A percentile compares a stretch with the other conserved stretches of the same genome.
Evolutionary conservation across 2,329 filamentous ascomycete species (phyloP).

Genomic region (Cladosporium sp.): DNA sequence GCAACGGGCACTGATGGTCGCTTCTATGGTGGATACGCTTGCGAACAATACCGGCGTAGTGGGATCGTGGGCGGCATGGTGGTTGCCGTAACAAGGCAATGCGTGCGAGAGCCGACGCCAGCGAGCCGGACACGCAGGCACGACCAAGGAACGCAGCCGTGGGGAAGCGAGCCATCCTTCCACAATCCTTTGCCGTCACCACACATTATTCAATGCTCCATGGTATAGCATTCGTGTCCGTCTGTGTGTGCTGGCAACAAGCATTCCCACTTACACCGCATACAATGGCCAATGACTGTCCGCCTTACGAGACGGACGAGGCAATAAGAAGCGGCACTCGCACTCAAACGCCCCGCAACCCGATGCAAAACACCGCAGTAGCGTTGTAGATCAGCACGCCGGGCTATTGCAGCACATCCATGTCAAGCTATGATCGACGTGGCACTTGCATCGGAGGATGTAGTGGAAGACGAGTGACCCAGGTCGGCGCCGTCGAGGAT

Average conservation of each 20-base stretch:
- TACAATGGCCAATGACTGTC: neutral
- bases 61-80: neutral
- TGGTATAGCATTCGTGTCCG: neutral
- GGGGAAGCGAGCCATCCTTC: neutral
- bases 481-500: too few species aligned
- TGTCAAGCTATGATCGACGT: neutral
- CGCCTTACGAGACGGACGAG: neutral
- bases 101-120: neutral
- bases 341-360: conserved; percentile 1
- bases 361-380: conserved; percentile 7
- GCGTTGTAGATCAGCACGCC: neutral
- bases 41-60: neutral
- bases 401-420: neutral
- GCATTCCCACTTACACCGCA: neutral
- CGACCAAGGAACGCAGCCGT: neutral
- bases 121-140: conserved; percentile 2
- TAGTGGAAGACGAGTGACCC: neutral
- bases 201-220: neutral
- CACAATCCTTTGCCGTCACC: neutral
- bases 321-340: neutral
- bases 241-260: neutral
- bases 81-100: conserved; percentile 5
- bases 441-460: neutral
- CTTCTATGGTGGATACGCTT: neutral
- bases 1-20: neutral